These are phyloP conservation scores for Apiotrichum mycotoxinovorans DNA, from an alignment of 1,284 basidiomycete genomes.

Conservation along the genomic window DNA sequence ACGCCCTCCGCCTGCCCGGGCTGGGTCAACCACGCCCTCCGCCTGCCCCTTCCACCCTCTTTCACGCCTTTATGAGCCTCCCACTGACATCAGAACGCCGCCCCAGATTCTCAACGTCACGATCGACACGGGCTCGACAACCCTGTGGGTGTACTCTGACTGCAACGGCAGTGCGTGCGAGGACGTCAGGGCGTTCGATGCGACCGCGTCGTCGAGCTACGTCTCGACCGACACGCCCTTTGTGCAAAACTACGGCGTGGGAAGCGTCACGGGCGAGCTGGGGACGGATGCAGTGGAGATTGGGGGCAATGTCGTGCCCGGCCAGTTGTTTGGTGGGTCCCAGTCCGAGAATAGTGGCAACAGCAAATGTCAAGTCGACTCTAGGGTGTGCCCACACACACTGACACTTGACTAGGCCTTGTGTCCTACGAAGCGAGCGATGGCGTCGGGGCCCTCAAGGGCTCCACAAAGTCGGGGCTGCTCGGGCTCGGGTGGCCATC, in stretches of 20 bases:
- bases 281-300: not conserved
- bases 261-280: not conserved
- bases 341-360: constrained; percentile 31
- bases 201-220: constrained; percentile 30
- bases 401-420: constrained; percentile 8
- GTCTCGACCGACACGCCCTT: constrained; percentile 22
- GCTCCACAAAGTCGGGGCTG: constrained; percentile 41
- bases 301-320: not conserved
- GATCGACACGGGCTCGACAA: constrained; percentile 49
- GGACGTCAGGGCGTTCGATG: constrained; percentile 31
- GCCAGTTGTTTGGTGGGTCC: constrained; percentile 3
- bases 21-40: not conserved
- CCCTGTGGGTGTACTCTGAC: constrained; percentile 23
- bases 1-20: not conserved
- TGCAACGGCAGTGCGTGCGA: not conserved
- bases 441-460: constrained; percentile 24
- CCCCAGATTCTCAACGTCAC: constrained; percentile 45
- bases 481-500: constrained; percentile 48
- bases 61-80: not conserved
- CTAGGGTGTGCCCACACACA: not conserved
- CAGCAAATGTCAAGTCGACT: not conserved
- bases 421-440: constrained; percentile 34
- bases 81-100: constrained; percentile 27
- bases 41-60: too few species aligned
- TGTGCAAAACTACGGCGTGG: constrained; percentile 1